Base-by-base conservation (phyloP, 2,329 filamentous ascomycete species). In the Thermothelomyces thermophilus region DNA sequence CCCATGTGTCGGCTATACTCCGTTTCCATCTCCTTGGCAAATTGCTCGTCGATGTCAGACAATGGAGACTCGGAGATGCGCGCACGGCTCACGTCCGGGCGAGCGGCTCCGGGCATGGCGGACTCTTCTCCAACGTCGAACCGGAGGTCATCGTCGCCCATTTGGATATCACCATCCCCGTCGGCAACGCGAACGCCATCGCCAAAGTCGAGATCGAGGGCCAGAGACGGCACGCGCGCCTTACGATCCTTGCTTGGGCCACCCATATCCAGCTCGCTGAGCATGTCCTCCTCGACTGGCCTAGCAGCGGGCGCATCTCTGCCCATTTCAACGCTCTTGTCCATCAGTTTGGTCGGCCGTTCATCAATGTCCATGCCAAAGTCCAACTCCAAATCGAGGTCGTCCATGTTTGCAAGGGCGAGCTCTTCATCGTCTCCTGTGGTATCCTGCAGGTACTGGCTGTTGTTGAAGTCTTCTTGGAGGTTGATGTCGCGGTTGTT, bases 281-380 rank as follows among this genome's bases (percentile, higher is more conserved):
- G 71, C 46, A 90, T 79, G 57, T 87, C 82, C 34, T 87, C 83
- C 56, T 87, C 87, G 17, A 84, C 69, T 2, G 81, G 73, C 40
- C 80, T 76, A 20, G 84, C 74, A 14, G 80, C 75, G 4, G 87
- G 83, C 17, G 87, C 90, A 59, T 95, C 85, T 82, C 91, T 86
- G 63, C 91, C 93, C 60, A 89, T 76, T 83, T 98, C 93, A 51
- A 96, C 83, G 62, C 84, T 93, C 53, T 71, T 70, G 52, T 80
- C 77, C 55, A 69, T 64, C 5, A 59, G 41, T 56, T 68, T 64
- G 51, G 58, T 64, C 17, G 69, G 77, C 30, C 77, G 80, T 53
- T 89, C 77, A 57, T 89, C 84, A 30, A 89, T 73, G 58, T 82
- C 83, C 54, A 93, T 74, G 58, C 85, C 85, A 58, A 90, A 83